Conservation (phyloP, 352 stramenopile species). For the Phytophthora tubulina region DNA sequence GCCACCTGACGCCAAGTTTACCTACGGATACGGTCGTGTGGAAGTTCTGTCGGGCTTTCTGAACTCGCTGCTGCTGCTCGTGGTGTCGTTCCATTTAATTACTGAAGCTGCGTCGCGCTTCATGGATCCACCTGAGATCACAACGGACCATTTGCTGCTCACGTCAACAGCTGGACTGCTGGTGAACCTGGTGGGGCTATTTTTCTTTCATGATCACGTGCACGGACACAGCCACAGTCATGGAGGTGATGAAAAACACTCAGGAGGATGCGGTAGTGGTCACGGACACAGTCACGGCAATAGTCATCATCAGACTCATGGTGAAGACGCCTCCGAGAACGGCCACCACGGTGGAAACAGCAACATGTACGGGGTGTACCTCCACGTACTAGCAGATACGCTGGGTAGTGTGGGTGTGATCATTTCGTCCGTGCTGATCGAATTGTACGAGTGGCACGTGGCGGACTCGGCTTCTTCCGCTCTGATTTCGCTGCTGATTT, state of each 20-base stretch:
- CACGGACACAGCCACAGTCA: slow-evolving; percentile 81
- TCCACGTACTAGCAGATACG: slow-evolving; percentile 91
- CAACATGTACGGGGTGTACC: slow-evolving; percentile 93
- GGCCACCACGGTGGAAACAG: slow-evolving; percentile 59
- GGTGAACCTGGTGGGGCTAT: slow-evolving; percentile 90
- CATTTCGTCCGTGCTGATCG: slow-evolving; percentile 86
- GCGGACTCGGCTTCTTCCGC: slow-evolving; percentile 84
- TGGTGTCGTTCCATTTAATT: slow-evolving; percentile 89
- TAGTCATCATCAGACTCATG: slow-evolving; percentile 62
- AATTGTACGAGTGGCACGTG: slow-evolving; percentile 87
- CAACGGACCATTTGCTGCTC: slow-evolving; percentile 87
- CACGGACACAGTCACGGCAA: slow-evolving; percentile 75
- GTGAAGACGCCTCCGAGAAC: slow-evolving; percentile 49
- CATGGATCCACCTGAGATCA: slow-evolving; percentile 77
- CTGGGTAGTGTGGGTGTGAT: slow-evolving; percentile 92
- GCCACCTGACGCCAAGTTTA: slow-evolving; percentile 76
- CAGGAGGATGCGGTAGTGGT: slow-evolving; percentile 40
- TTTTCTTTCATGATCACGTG: slow-evolving; percentile 92
- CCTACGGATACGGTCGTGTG: slow-evolving; percentile 88
- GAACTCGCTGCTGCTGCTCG: slow-evolving; percentile 85
- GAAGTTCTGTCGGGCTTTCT: slow-evolving; percentile 90
- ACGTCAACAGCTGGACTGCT: slow-evolving; percentile 84
- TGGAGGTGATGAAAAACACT: slow-evolving; percentile 43
- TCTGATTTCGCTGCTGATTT: slow-evolving; percentile 87
- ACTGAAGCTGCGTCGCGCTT: slow-evolving; percentile 80